Percentiles rank a stretch among this genome's conserved stretches.
Evolutionary conservation across 768 basidiomycete genomes (phyloP).

Genomic region (Gymnopilus dilepis): DNA sequence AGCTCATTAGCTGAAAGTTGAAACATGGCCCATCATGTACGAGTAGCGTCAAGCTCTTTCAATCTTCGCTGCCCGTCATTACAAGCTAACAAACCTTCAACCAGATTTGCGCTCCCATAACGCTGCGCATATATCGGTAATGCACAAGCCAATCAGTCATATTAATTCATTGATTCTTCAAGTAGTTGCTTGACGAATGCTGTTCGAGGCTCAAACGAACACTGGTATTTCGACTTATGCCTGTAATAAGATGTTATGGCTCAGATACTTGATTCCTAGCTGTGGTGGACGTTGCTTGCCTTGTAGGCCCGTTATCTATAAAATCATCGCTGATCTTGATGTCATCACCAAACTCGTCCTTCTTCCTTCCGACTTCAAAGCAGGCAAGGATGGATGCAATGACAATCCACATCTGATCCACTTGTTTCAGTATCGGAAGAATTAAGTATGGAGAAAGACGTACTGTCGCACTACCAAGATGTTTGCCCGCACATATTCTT

Average conservation of each 20-base stretch:
- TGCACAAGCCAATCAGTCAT: too few species aligned
- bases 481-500: conserved; percentile 4
- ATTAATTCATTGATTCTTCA: neutral
- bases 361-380: conserved; percentile 39
- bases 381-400: conserved; percentile 30
- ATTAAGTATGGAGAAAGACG: neutral
- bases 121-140: too few species aligned
- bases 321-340: conserved; percentile 29
- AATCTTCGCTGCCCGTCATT: too few species aligned
- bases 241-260: neutral
- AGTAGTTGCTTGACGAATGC: neutral
- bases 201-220: neutral
- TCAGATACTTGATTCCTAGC: too few species aligned
- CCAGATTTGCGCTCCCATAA: too few species aligned
- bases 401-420: conserved; percentile 24
- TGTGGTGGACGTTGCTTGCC: neutral
- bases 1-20: too few species aligned
- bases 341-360: conserved; percentile 37
- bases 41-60: too few species aligned
- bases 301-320: conserved; percentile 10
- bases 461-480: conserved; percentile 3
- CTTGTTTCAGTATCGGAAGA: too few species aligned
- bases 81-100: too few species aligned
- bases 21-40: too few species aligned
- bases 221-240: neutral